These are phyloP conservation scores for Yamadazyma akitaensis DNA, from an alignment of 805 yeast genomes.

Conservation along the genomic window DNA sequence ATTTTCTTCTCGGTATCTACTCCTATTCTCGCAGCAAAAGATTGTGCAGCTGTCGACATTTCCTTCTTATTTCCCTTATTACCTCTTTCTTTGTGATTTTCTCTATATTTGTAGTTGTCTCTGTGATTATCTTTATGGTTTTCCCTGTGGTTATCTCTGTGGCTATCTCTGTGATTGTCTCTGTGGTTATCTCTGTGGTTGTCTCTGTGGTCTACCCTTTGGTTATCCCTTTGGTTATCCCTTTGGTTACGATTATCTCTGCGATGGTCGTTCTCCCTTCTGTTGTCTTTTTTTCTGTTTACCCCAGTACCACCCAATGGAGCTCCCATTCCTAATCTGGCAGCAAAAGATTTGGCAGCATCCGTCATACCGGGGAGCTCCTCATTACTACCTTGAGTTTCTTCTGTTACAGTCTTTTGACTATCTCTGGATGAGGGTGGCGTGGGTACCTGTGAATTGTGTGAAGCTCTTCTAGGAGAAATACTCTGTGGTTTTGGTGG, in stretches of 20 bases:
- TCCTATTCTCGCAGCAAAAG: constrained; percentile 31
- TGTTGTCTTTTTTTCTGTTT: background rate
- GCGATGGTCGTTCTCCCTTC: background rate
- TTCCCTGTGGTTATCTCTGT: background rate
- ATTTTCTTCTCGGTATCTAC: background rate
- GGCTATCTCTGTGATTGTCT: background rate
- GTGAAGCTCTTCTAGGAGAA: background rate
- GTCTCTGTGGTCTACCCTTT: background rate
- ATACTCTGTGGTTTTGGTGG: background rate
- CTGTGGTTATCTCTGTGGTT: no score
- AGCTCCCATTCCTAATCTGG: constrained; percentile 19
- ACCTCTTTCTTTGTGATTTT: background rate
- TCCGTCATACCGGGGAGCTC: constrained; percentile 24
- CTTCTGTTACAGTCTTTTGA: background rate
- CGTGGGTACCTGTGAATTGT: background rate
- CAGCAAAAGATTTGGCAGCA: constrained; percentile 32
- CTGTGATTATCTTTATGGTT: background rate
- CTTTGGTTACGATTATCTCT: background rate
- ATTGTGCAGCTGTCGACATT: constrained; percentile 29
- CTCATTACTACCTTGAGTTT: background rate
- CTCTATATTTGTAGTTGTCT: background rate
- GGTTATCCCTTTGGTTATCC: background rate
- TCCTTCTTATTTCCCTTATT: constrained; percentile 6
- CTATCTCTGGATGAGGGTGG: constrained; percentile 4
- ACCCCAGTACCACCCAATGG: background rate